Conservation (phyloP, 768 basidiomycete genomes). For the Amanita muscaria region DNA sequence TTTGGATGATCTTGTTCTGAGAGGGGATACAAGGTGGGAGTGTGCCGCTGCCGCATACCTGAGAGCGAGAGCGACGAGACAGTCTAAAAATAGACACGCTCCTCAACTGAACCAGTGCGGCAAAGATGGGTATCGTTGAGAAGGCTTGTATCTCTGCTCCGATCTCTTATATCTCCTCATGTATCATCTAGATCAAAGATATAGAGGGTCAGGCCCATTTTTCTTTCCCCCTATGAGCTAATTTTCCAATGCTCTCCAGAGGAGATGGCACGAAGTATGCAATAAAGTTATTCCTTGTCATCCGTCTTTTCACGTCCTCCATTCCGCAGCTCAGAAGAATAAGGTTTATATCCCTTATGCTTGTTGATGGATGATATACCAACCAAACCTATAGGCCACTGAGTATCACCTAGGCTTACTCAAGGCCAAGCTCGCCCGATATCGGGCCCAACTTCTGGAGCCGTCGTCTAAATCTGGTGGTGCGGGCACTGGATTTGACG, state of each 20-base stretch:
- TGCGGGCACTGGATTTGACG: constrained; percentile 80
- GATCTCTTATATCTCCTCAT: constrained; percentile 3
- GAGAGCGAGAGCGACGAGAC: constrained; percentile 7
- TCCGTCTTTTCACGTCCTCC: constrained; percentile 3
- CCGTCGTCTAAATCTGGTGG: constrained; percentile 78
- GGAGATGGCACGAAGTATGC: constrained; percentile 96
- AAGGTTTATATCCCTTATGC: constrained; percentile 42
- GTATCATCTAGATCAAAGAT: constrained; percentile 67
- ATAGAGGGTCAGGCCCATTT: constrained; percentile 68
- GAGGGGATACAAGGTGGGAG: constrained; percentile 61
- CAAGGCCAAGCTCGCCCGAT: constrained; percentile 91
- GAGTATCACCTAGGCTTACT: constrained; percentile 91
- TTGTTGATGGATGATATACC: constrained; percentile 9
- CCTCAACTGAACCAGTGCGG: constrained; percentile 18
- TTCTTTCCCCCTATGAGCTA: background rate
- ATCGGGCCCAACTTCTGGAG: constrained; percentile 91
- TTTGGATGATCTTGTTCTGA: constrained; percentile 33
- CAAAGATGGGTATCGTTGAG: constrained; percentile 82
- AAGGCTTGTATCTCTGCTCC: constrained; percentile 41
- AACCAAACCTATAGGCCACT: constrained; percentile 54
- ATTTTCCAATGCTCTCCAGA: constrained; percentile 33
- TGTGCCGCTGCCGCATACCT: constrained; percentile 48
- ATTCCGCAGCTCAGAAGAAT: constrained; percentile 79
- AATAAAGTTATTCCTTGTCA: background rate
- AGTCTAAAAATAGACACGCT: constrained; percentile 5